Evolutionary conservation across 163 green algal genomes (phyloP).

Genomic region (Volvox carteri): DNA sequence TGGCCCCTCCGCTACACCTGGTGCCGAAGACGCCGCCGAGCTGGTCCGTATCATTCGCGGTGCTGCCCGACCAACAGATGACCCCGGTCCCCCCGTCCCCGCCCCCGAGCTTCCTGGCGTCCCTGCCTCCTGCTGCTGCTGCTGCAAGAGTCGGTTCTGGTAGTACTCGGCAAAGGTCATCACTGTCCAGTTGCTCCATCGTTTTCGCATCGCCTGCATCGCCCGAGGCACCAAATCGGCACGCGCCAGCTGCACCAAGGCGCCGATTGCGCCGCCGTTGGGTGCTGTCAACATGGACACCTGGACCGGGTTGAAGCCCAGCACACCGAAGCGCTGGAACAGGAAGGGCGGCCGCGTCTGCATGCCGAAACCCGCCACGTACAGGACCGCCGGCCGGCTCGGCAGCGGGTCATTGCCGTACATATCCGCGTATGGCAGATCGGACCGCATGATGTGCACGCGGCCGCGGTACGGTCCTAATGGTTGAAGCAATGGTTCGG

Average conservation of each 20-base stretch:
- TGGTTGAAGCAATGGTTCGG: constrained; percentile 22
- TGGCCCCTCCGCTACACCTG: neutral
- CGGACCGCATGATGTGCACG: constrained; percentile 29
- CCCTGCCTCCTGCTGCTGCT: neutral
- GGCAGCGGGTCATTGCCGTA: constrained; percentile 49
- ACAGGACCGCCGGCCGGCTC: constrained; percentile 46
- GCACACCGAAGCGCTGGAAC: neutral
- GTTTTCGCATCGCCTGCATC: neutral
- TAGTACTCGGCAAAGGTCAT: constrained; percentile 34
- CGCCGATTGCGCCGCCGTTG: neutral
- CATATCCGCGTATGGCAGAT: constrained; percentile 51
- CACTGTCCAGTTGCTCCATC: neutral
- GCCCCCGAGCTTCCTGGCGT: neutral
- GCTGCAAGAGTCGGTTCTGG: neutral
- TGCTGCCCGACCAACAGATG: neutral
- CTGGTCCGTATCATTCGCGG: constrained; percentile 1
- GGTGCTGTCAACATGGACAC: constrained; percentile 7
- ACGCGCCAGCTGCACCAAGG: constrained; percentile 31
- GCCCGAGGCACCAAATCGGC: constrained; percentile 1
- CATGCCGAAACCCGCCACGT: constrained; percentile 42
- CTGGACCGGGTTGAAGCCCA: constrained; percentile 26
- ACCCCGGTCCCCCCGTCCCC: neutral
- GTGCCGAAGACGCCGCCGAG: neutral
- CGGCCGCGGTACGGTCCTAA: constrained; percentile 30
- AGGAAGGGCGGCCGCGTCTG: constrained; percentile 6